Base-by-base conservation (phyloP, 148 eudicot genomes). In the Beta vulgaris region DNA sequence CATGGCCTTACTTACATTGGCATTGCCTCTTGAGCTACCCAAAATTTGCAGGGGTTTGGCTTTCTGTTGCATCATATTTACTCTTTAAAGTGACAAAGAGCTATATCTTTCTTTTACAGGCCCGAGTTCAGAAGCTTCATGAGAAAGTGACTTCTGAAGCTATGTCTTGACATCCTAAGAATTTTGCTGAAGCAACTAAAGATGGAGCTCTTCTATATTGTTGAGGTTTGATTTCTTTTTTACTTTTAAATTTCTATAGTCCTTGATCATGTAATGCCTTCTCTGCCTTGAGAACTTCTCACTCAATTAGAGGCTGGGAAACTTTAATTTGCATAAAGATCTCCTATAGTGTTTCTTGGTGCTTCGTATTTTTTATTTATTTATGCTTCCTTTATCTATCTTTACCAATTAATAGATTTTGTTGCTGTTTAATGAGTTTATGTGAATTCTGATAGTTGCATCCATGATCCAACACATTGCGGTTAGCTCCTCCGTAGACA, bases 101-200 rank as follows among this genome's bases (percentile, higher is more conserved):
- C 18, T 31, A 51, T 28, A 34, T 25, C 23, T 73, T 59, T 32
- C 37, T 55, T 79, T 72, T 63, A 23, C 84, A 91, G 96, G 86
- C 86, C 75, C 89, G 86, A 73, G 63, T 89, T 14, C 80, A 86
- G 74, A 80, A 60, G 82, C 91, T 91, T 82, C 86, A 78, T 37
- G 86, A 87, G 73, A 89, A 87, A 78, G 77, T 83, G 39, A 65
- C 82, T 74, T 72, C 82, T 59, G 55, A 75, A 70, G 73, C 66
- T 69, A 54, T 44, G 64, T 72, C 77, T 68, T 85, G 85, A 90
- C 34, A 73, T 68, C 9, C 75, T 59, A n/a, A n/a, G 76, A 73
- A 54, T 68, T 62, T 19, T 29, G 46, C 81, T 78, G n/a, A 16
- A 43, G 57, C 19, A 7, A 46, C 36, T 39, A 37, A 62, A 36